Conservation (phyloP, 176 grass and related monocot species). For the Oryza meyeriana region DNA sequence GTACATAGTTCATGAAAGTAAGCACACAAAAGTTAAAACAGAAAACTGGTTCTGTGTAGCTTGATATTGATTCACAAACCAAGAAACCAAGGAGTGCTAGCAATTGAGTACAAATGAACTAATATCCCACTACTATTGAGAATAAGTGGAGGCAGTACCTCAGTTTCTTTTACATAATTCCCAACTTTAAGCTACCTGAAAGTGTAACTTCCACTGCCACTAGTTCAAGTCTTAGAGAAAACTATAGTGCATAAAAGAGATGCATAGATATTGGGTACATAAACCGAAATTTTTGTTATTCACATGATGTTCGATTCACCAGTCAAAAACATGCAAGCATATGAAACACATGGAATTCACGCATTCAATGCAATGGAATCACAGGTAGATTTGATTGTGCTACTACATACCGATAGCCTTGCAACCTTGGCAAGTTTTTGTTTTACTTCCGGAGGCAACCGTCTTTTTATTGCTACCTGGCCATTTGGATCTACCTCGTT, state of each 20-base stretch:
- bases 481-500: constrained; percentile 71
- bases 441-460: constrained; percentile 90
- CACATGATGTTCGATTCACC: neutral
- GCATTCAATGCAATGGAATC: constrained; percentile 1
- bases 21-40: neutral
- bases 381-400: constrained; percentile 22
- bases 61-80: neutral
- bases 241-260: neutral
- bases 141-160: neutral
- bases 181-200: neutral
- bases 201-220: neutral
- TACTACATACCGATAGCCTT: constrained; percentile 85
- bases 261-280: neutral
- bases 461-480: constrained; percentile 75
- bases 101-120: constrained; percentile 2
- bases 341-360: neutral
- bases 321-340: neutral
- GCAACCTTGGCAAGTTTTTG: constrained; percentile 98
- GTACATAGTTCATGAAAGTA: neutral
- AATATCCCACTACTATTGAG: neutral
- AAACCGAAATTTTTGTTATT: constrained; percentile 1
- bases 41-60: neutral
- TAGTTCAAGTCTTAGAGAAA: constrained; percentile 8
- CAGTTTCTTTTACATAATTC: neutral
- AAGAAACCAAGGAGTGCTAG: neutral